Evolutionary conservation across 768 basidiomycete species (phyloP).

Genomic region (Tephrocybe sp.): DNA sequence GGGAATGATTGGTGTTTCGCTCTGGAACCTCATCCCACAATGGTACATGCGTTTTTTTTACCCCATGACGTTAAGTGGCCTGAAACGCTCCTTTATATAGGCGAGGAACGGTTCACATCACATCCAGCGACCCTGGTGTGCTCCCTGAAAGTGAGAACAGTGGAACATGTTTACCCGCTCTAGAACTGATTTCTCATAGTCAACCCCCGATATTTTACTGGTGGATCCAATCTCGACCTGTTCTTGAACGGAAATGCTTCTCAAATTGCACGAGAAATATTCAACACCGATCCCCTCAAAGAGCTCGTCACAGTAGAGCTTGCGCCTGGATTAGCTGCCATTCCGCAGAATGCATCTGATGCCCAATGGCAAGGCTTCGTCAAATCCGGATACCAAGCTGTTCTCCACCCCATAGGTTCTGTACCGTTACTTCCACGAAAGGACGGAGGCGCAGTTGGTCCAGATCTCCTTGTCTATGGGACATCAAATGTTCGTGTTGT

Average conservation of each 20-base stretch:
- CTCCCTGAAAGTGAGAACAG: constrained; percentile 12
- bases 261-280: constrained; percentile 5
- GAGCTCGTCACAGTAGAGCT: constrained; percentile 4
- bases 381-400: constrained; percentile 1
- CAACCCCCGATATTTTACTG: constrained; percentile 12
- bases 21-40: constrained; percentile 17
- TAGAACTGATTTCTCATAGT: constrained; percentile 4
- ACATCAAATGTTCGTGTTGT: constrained; percentile 15
- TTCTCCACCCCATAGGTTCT: constrained; percentile 13
- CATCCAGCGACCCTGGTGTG: constrained; percentile 12
- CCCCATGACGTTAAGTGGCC: not conserved
- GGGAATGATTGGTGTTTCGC: not conserved
- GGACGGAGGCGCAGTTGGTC: constrained; percentile 14
- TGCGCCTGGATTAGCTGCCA: constrained; percentile 2
- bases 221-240: constrained; percentile 1
- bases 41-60: constrained; percentile 4
- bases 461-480: constrained; percentile 14
- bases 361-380: constrained; percentile 6
- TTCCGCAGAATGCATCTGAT: constrained; percentile 11
- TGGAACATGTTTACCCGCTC: no score
- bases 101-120: constrained; percentile 9
- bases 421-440: constrained; percentile 14
- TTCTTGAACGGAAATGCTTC: constrained; percentile 14
- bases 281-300: constrained; percentile 10
- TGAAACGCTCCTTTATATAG: not conserved